phyloP scores from a whole-genome alignment of 306 rosid species.

The Medicago truncatula region DNA sequence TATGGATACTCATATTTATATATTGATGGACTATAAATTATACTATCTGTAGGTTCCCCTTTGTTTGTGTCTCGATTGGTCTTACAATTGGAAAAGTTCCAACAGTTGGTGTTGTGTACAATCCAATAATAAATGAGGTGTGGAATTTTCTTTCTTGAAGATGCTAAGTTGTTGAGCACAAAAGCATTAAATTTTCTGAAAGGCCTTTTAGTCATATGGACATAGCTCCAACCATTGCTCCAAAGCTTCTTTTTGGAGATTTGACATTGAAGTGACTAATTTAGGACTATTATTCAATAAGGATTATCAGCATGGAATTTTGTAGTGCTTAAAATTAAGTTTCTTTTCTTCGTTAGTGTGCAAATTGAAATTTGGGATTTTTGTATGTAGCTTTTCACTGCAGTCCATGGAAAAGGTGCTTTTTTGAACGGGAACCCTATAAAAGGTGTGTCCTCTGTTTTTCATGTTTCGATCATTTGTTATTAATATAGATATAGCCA shows the following conservation, averaged over 20 bases:
- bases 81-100: slow-evolving; percentile 88
- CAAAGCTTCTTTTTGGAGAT: slow-evolving; percentile 9
- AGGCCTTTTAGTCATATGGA: not conserved
- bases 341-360: slow-evolving; percentile 25
- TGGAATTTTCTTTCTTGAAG: slow-evolving; percentile 39
- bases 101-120: slow-evolving; percentile 90
- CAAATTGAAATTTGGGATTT: slow-evolving; percentile 41
- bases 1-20: slow-evolving; percentile 7
- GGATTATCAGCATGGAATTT: slow-evolving; percentile 24
- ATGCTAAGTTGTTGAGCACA: slow-evolving; percentile 16
- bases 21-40: slow-evolving; percentile 21
- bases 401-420: slow-evolving; percentile 81
- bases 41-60: slow-evolving; percentile 74
- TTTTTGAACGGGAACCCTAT: slow-evolving; percentile 82
- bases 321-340: not conserved
- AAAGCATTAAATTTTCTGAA: not conserved
- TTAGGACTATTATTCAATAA: slow-evolving; percentile 26
- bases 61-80: slow-evolving; percentile 95
- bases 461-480: slow-evolving; percentile 19
- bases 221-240: not conserved
- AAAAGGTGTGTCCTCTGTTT: slow-evolving; percentile 61
- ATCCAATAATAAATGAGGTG: slow-evolving; percentile 93
- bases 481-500: slow-evolving; percentile 9
- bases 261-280: slow-evolving; percentile 20
- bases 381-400: slow-evolving; percentile 80